A percentile compares a stretch with the other conserved stretches of the same genome.
phyloP scores from a whole-genome alignment of 345 rosid species.

The Bruguiera parviflora region DNA sequence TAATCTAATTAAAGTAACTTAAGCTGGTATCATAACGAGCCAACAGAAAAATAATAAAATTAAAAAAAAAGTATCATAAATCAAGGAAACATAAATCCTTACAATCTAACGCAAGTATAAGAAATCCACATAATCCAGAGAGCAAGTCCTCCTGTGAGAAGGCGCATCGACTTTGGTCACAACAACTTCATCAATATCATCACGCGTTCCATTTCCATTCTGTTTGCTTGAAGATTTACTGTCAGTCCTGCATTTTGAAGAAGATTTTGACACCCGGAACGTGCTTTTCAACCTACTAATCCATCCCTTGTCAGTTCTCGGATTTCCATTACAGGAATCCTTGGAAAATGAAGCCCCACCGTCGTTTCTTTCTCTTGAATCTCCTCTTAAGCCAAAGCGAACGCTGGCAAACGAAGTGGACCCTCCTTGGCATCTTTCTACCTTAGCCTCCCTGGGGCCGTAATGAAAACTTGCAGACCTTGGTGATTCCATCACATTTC shows the following conservation, averaged over 20 bases:
- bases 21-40: too few species aligned
- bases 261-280: slow-evolving; percentile 43
- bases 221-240: slow-evolving; percentile 11
- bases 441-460: slow-evolving; percentile 24
- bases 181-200: neutral
- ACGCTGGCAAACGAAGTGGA: slow-evolving; percentile 43
- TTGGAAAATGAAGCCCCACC: slow-evolving; percentile 9
- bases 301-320: slow-evolving; percentile 39
- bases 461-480: slow-evolving; percentile 70
- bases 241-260: slow-evolving; percentile 16
- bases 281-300: slow-evolving; percentile 51
- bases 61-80: too few species aligned
- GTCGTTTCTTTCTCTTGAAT: neutral
- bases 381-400: slow-evolving; percentile 24
- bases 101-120: too few species aligned
- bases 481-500: slow-evolving; percentile 5
- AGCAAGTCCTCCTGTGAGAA: neutral
- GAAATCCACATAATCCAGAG: neutral
- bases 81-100: too few species aligned
- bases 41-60: too few species aligned
- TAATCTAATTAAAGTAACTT: too few species aligned
- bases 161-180: neutral
- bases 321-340: slow-evolving; percentile 11
- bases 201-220: neutral
- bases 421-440: slow-evolving; percentile 48